These are phyloP conservation scores for Neltuma alba DNA, from an alignment of 306 rosid species.

Conservation along the genomic window DNA sequence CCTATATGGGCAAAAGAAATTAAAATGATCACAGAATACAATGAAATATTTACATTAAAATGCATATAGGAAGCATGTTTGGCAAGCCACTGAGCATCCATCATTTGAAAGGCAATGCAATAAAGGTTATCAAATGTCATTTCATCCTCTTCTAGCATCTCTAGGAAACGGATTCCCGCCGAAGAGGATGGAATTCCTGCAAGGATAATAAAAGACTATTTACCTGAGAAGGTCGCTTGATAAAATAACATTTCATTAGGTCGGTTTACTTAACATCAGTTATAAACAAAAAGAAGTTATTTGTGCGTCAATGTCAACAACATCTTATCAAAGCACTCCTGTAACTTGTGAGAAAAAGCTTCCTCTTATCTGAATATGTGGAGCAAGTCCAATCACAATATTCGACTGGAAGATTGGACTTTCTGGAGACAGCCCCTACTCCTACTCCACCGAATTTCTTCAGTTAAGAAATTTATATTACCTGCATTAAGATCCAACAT, in stretches of 20 bases:
- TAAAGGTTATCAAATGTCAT: conserved; percentile 85
- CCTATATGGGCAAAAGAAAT: not conserved
- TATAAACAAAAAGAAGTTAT: not conserved
- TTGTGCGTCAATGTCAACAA: not conserved
- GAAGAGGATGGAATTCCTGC: conserved; percentile 68
- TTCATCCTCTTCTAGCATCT: conserved; percentile 74
- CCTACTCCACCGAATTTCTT: conserved; percentile 26
- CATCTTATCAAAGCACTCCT: not conserved
- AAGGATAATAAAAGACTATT: conserved; percentile 21
- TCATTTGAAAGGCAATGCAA: conserved; percentile 84
- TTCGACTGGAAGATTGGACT: too few relatives aligned
- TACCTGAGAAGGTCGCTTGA: conserved; percentile 13
- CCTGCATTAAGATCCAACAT: conserved; percentile 95
- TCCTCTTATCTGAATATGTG: not conserved
- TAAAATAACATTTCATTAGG: conserved; percentile 12
- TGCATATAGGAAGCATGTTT: conserved; percentile 94
- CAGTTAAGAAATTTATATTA: conserved; percentile 36
- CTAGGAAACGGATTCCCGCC: conserved; percentile 68
- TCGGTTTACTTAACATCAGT: not conserved
- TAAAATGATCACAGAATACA: conserved; percentile 12
- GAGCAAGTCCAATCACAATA: not conserved
- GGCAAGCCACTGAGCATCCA: conserved; percentile 99
- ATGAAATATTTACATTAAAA: conserved; percentile 65
- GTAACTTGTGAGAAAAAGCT: not conserved
- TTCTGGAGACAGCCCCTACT: conserved; percentile 3